Conservation (phyloP, 2,329 filamentous ascomycete genomes). For the Macrophomina pseudophaseolina region DNA sequence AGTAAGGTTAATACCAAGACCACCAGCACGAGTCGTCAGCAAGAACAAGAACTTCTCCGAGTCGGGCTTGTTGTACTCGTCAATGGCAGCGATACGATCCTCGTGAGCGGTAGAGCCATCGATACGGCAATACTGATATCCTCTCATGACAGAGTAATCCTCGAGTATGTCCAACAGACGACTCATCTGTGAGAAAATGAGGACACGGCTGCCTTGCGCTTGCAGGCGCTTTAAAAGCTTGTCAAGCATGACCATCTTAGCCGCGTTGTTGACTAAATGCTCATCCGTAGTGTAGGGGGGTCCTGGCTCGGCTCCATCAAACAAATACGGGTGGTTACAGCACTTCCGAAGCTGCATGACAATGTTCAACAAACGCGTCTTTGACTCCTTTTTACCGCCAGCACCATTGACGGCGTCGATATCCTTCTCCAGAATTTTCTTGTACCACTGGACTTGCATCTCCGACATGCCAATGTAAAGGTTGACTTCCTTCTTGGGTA, state of each 20-base stretch:
- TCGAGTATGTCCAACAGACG: constrained; percentile 95
- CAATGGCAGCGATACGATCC: constrained; percentile 95
- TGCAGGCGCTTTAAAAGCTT: constrained; percentile 84
- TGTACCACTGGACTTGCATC: constrained; percentile 99
- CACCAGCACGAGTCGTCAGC: constrained; percentile 92
- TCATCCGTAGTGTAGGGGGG: constrained; percentile 98
- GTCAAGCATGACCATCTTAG: constrained; percentile 97
- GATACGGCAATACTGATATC: constrained; percentile 95
- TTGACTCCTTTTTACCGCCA: constrained; percentile 94
- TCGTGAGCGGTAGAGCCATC: constrained; percentile 97
- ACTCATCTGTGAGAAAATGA: constrained; percentile 99
- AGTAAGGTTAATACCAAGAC: constrained; percentile 95
- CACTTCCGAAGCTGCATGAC: constrained; percentile 99
- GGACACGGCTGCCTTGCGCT: constrained; percentile 86
- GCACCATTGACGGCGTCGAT: constrained; percentile 98
- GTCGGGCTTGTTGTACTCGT: constrained; percentile 94
- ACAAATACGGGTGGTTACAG: constrained; percentile 97
- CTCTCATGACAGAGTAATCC: constrained; percentile 95
- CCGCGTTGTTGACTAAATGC: constrained; percentile 89
- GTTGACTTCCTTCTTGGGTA: constrained; percentile 97
- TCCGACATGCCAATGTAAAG: constrained; percentile 98
- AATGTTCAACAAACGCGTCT: constrained; percentile 95
- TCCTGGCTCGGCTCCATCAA: constrained; percentile 95
- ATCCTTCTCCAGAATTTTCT: constrained; percentile 98
- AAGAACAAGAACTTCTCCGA: constrained; percentile 98